Evolutionary conservation across 345 rosid species (phyloP).

Genomic region (Syzygium aromaticum): DNA sequence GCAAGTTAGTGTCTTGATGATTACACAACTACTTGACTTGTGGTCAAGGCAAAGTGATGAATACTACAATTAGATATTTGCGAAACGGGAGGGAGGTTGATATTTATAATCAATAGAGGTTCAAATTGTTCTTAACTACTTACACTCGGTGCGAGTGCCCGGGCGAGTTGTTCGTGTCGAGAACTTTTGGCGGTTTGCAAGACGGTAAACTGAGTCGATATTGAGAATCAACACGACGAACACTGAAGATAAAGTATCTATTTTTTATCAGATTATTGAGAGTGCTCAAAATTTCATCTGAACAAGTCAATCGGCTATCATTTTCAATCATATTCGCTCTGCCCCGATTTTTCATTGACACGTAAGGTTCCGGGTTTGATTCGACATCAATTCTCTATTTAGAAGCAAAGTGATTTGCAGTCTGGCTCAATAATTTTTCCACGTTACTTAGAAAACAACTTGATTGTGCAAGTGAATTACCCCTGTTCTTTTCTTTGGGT

Average conservation of each 20-base stretch:
- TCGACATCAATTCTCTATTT: not conserved
- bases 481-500: not conserved
- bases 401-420: not conserved
- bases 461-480: not conserved
- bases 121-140: not conserved
- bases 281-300: not conserved
- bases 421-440: not conserved
- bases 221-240: too few relatives aligned
- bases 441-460: not conserved
- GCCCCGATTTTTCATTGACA: not conserved
- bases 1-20: not conserved
- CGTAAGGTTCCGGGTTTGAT: not conserved
- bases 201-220: too few relatives aligned
- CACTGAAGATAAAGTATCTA: not conserved
- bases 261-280: not conserved
- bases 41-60: not conserved
- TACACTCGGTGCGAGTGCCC: not conserved
- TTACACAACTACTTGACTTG: not conserved
- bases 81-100: not conserved
- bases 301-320: not conserved
- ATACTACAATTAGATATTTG: not conserved
- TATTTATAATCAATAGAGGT: not conserved
- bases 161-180: not conserved
- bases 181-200: accelerated
- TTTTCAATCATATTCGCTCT: accelerated